These are phyloP conservation scores for Boletus coccyginus DNA, from an alignment of 768 basidiomycete species.

Conservation along the genomic window DNA sequence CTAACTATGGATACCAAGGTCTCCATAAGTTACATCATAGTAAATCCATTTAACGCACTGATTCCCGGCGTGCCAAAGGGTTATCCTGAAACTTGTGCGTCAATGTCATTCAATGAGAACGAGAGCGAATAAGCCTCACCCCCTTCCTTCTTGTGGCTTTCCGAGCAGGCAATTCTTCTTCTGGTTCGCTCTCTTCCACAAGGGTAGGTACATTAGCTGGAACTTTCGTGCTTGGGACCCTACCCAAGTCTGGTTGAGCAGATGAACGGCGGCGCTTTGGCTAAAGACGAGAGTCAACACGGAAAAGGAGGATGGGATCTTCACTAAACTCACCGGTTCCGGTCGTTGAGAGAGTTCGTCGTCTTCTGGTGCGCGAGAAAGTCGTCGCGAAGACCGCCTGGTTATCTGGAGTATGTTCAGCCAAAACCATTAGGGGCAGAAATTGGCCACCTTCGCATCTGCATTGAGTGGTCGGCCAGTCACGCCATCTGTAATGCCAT, in stretches of 20 bases:
- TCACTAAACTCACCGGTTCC: constrained; percentile 50
- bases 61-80: constrained; percentile 53
- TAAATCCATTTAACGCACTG: constrained; percentile 38
- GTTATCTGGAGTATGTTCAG: constrained; percentile 19
- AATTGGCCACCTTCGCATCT: constrained; percentile 41
- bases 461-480: constrained; percentile 67
- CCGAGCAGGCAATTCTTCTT: constrained; percentile 55
- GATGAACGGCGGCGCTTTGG: constrained; percentile 80
- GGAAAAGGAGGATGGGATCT: constrained; percentile 1
- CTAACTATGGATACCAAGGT: constrained; percentile 22
- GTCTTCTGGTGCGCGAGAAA: constrained; percentile 54
- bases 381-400: constrained; percentile 61
- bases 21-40: constrained; percentile 2
- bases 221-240: constrained; percentile 37
- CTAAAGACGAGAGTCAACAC: constrained; percentile 35
- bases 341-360: constrained; percentile 42
- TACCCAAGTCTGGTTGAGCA: constrained; percentile 67
- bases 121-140: constrained; percentile 33
- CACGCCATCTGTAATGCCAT: constrained; percentile 79
- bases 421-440: constrained; percentile 2
- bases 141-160: constrained; percentile 62
- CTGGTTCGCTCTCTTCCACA: constrained; percentile 75
- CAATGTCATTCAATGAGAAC: not conserved
- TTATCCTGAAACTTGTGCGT: constrained; percentile 43
- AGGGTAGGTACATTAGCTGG: constrained; percentile 44